Percentiles rank a stretch among this genome's conserved stretches.
Conservation (phyloP, 2,329 filamentous ascomycete genomes). For the Phialophora verrucosa region DNA sequence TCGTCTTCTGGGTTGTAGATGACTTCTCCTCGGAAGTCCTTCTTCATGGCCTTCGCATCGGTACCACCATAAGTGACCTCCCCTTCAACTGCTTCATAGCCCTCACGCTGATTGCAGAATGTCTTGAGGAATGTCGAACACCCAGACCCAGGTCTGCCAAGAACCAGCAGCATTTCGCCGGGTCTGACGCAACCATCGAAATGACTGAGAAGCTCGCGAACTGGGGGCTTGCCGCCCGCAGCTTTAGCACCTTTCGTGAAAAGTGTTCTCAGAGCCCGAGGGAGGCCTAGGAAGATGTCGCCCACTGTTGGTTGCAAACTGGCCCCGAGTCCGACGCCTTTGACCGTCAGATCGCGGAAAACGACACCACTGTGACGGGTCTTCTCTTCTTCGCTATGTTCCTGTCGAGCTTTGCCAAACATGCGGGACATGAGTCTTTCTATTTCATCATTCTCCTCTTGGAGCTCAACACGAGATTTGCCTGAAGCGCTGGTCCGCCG, state of each 20-base stretch:
- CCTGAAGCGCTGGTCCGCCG: slow-evolving; percentile 34
- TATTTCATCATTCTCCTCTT: slow-evolving; percentile 38
- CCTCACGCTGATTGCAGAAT: slow-evolving; percentile 67
- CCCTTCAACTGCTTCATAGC: slow-evolving; percentile 64
- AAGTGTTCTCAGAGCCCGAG: slow-evolving; percentile 55
- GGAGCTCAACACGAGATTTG: slow-evolving; percentile 31
- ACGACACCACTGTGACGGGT: slow-evolving; percentile 72
- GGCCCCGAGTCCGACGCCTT: slow-evolving; percentile 71
- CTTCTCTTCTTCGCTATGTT: slow-evolving; percentile 71
- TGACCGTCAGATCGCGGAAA: slow-evolving; percentile 73
- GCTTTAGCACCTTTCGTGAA: slow-evolving; percentile 45
- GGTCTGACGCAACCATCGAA: slow-evolving; percentile 73
- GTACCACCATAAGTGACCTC: slow-evolving; percentile 63
- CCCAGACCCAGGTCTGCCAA: slow-evolving; percentile 71
- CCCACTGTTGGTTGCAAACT: slow-evolving; percentile 63
- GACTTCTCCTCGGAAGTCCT: slow-evolving; percentile 55
- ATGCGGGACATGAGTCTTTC: slow-evolving; percentile 67
- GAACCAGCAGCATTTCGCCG: slow-evolving; percentile 73
- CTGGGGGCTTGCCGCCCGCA: slow-evolving; percentile 52
- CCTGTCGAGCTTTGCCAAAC: slow-evolving; percentile 69
- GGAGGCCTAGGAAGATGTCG: slow-evolving; percentile 60
- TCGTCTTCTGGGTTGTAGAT: slow-evolving; percentile 81
- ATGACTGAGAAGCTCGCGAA: slow-evolving; percentile 69
- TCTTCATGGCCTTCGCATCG: slow-evolving; percentile 56
- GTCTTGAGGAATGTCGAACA: slow-evolving; percentile 75